Conservation (phyloP, 2,329 filamentous ascomycete species). For the Aspergillus ochraceus region DNA sequence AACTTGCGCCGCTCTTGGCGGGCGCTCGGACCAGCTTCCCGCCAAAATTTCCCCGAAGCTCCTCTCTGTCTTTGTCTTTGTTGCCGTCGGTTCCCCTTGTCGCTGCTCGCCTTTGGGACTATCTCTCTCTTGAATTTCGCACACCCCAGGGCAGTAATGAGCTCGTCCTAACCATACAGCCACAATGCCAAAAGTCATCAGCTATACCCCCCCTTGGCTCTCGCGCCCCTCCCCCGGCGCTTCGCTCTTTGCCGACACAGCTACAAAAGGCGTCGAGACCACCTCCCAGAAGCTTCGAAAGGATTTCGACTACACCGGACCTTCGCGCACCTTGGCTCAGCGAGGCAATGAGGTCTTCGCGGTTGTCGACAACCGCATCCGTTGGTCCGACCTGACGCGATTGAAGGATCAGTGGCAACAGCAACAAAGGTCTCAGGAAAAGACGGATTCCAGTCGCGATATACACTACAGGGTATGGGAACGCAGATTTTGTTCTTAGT, state of each 20-base stretch:
- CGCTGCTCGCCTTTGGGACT: not conserved
- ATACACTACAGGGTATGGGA: conserved; percentile 30
- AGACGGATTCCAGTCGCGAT: conserved; percentile 35
- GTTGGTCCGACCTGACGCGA: conserved; percentile 82
- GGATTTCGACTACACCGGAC: conserved; percentile 32
- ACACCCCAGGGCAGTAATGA: not conserved
- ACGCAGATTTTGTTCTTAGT: no score
- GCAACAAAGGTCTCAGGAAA: conserved; percentile 32
- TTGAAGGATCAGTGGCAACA: conserved; percentile 66
- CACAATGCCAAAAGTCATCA: conserved; percentile 79
- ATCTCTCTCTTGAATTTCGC: not conserved
- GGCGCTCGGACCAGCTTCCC: conserved; percentile 5
- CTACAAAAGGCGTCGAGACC: conserved; percentile 41
- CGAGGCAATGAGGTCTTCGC: conserved; percentile 87
- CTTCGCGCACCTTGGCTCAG: conserved; percentile 68
- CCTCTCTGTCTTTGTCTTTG: not conserved
- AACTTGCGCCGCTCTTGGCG: conserved; percentile 23
- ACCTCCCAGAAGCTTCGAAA: conserved; percentile 19
- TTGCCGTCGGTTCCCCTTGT: conserved; percentile 1
- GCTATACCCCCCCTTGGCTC: conserved; percentile 86
- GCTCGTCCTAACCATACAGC: not conserved
- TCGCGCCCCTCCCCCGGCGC: conserved; percentile 74
- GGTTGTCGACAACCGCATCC: conserved; percentile 82
- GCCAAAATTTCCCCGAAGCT: conserved; percentile 16
- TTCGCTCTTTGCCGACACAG: conserved; percentile 66